Percentiles rank a stretch among this genome's conserved stretches.
phyloP scores from a whole-genome alignment of 805 yeast species.

The Candida coquimbonensis region DNA sequence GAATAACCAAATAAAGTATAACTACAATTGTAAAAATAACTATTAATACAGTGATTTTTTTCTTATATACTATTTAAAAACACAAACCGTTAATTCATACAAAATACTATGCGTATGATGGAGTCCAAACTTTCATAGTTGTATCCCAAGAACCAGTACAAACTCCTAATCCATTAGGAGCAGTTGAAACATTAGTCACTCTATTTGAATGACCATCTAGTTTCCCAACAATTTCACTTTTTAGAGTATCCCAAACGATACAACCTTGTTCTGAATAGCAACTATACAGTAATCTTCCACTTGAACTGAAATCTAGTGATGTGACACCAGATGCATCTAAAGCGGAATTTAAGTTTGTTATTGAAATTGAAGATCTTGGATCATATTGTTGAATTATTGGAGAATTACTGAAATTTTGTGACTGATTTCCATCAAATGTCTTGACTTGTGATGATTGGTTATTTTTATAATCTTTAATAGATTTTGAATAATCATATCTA shows the following conservation, averaged over 20 bases:
- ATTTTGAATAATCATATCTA: slow-evolving; percentile 31
- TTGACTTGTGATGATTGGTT: neutral
- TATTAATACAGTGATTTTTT: too few relatives aligned
- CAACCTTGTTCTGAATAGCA: slow-evolving; percentile 75
- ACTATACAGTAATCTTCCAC: slow-evolving; percentile 69
- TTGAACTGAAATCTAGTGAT: slow-evolving; percentile 62
- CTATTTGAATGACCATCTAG: slow-evolving; percentile 60
- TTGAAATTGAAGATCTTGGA: slow-evolving; percentile 19
- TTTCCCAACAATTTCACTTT: slow-evolving; percentile 56
- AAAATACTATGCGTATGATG: slow-evolving; percentile 19
- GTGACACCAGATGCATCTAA: slow-evolving; percentile 63
- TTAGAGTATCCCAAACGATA: slow-evolving; percentile 69
- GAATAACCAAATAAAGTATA: neutral
- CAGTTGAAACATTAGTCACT: slow-evolving; percentile 54
- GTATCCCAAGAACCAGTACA: slow-evolving; percentile 80
- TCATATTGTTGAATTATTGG: neutral
- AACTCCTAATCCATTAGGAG: slow-evolving; percentile 71
- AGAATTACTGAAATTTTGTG: too few relatives aligned
- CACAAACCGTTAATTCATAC: neutral
- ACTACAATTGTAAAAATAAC: too few relatives aligned
- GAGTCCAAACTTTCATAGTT: slow-evolving; percentile 61
- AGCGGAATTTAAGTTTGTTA: slow-evolving; percentile 13
- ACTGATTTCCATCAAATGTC: too few relatives aligned
- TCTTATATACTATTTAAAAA: too few relatives aligned
- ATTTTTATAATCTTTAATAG: slow-evolving; percentile 6